These are phyloP conservation scores for Aspergillus haitiensis DNA, from an alignment of 495 filamentous ascomycete species.

Conservation along the genomic window DNA sequence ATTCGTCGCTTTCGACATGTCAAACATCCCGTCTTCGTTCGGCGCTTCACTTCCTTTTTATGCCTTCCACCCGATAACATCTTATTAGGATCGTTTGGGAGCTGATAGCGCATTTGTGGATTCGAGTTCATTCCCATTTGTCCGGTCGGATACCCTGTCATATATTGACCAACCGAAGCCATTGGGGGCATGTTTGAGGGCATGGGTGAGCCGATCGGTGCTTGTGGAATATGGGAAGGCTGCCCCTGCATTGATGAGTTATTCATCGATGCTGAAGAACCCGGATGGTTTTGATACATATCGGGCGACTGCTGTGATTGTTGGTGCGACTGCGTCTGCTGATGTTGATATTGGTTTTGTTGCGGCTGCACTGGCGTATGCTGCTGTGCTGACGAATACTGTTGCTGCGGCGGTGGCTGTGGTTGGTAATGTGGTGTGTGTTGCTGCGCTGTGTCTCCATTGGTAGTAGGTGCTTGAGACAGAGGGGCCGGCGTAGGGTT, in stretches of 20 bases:
- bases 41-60: slow-evolving; percentile 98
- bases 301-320: slow-evolving; percentile 38
- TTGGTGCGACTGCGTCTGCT: slow-evolving; percentile 31
- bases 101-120: slow-evolving; percentile 46
- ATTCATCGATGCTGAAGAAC: slow-evolving; percentile 29
- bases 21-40: slow-evolving; percentile 96
- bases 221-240: slow-evolving; percentile 42
- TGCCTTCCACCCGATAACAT: slow-evolving; percentile 79
- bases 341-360: slow-evolving; percentile 29
- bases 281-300: slow-evolving; percentile 39
- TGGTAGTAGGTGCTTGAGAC: slow-evolving; percentile 31
- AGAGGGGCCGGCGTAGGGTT: slow-evolving; percentile 16
- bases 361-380: slow-evolving; percentile 13
- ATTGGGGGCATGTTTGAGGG: slow-evolving; percentile 47
- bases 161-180: slow-evolving; percentile 48
- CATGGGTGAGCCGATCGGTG: slow-evolving; percentile 47
- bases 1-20: slow-evolving; percentile 97
- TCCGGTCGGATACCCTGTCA: slow-evolving; percentile 42
- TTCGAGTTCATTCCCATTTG: slow-evolving; percentile 41
- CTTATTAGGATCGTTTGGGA: slow-evolving; percentile 50
- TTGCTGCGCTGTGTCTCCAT: slow-evolving; percentile 34
- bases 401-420: slow-evolving; percentile 21
- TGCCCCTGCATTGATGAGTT: slow-evolving; percentile 35
- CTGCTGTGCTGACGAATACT: slow-evolving; percentile 14
- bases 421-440: slow-evolving; percentile 19